Percentiles rank a stretch among this genome's conserved stretches.
Evolutionary conservation across 179 eudicot species (phyloP).

Genomic region (Spergularia azorica): DNA sequence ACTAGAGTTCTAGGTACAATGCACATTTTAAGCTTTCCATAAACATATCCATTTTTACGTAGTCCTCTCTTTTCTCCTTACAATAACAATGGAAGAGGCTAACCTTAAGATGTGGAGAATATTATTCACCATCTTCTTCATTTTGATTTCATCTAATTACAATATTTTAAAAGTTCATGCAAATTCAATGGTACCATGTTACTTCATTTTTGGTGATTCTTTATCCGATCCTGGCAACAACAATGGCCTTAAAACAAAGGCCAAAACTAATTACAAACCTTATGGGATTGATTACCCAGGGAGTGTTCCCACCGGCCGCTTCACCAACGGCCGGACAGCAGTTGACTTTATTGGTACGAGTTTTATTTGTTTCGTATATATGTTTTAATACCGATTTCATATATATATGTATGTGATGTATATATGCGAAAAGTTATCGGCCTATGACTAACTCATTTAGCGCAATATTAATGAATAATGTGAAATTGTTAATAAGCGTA

Average conservation of each 20-base stretch:
- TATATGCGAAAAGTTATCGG: too few species aligned
- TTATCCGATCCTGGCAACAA: constrained; percentile 61
- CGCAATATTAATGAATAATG: too few species aligned
- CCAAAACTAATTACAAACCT: constrained; percentile 45
- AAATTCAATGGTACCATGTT: constrained; percentile 44
- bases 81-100: background rate
- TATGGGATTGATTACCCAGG: constrained; percentile 56
- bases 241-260: constrained; percentile 32
- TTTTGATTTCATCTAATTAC: background rate
- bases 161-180: background rate
- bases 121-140: background rate
- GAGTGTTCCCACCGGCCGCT: constrained; percentile 47
- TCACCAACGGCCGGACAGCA: constrained; percentile 51
- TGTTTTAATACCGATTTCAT: background rate
- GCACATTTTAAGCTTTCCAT: background rate
- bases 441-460: too few species aligned
- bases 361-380: background rate
- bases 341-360: constrained; percentile 27
- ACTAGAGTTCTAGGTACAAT: background rate
- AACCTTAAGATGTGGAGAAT: background rate
- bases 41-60: background rate
- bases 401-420: too few species aligned
- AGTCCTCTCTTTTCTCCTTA: background rate
- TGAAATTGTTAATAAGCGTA: too few species aligned
- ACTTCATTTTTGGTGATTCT: constrained; percentile 60